These are phyloP conservation scores for Phlyctochytrium planicorne DNA, from an alignment of 192 early-diverging fungal species.

Conservation along the genomic window DNA sequence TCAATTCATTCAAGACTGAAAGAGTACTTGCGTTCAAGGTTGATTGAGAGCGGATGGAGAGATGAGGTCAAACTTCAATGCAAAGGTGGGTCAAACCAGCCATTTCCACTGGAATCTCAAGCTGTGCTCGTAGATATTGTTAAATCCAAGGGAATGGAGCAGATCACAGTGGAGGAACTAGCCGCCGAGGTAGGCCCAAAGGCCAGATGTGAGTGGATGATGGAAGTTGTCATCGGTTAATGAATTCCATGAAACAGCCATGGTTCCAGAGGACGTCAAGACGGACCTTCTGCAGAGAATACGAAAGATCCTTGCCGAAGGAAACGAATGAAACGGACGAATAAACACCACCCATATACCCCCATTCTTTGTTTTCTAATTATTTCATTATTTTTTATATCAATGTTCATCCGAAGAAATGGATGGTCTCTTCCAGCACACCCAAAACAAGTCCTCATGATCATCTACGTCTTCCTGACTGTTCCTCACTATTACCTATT, in stretches of 20 bases:
- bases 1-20: constrained; percentile 10
- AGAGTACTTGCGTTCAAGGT: constrained; percentile 19
- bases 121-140: constrained; percentile 7
- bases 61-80: constrained; percentile 20
- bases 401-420: constrained; percentile 14
- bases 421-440: constrained; percentile 16
- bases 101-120: constrained; percentile 3
- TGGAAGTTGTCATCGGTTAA: background rate
- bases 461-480: constrained; percentile 8
- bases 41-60: constrained; percentile 25
- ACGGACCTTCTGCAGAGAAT: constrained; percentile 18
- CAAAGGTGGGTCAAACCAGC: constrained; percentile 17
- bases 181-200: constrained; percentile 15
- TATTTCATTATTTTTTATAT: no score
- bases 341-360: no score
- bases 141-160: constrained; percentile 19
- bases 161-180: constrained; percentile 24
- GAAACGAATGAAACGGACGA: no score
- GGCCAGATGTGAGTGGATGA: constrained; percentile 8
- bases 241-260: background rate
- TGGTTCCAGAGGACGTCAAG: constrained; percentile 19
- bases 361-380: no score
- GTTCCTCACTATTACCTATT: constrained; percentile 5
- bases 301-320: constrained; percentile 5
- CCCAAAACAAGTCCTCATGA: constrained; percentile 1